Conservation (phyloP, 129 eudicot genomes). For the Pseudognaphalium luteoalbum region DNA sequence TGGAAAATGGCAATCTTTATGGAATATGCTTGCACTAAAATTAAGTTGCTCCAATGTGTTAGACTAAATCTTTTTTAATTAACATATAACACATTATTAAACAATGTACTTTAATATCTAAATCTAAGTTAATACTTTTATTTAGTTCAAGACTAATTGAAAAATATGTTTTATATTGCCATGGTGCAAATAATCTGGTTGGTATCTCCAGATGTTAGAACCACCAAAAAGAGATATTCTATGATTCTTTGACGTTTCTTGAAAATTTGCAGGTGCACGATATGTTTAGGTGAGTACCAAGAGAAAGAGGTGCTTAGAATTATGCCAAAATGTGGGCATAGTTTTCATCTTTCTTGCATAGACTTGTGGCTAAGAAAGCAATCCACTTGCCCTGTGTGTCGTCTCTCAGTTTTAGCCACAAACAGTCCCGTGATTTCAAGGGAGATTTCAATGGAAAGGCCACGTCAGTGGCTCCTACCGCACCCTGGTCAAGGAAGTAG, state of each 20-base stretch:
- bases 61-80: no score
- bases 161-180: not conserved
- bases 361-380: conserved; percentile 88
- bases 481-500: conserved; percentile 42
- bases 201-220: not conserved
- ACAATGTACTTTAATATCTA: no score
- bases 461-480: conserved; percentile 62
- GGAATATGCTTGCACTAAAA: no score
- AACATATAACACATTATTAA: no score
- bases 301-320: conserved; percentile 90
- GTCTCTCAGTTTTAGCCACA: conserved; percentile 47
- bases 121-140: no score
- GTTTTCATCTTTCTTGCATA: conserved; percentile 87
- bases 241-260: not conserved
- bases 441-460: conserved; percentile 47
- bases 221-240: not conserved
- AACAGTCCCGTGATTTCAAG: conserved; percentile 46
- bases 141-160: not conserved
- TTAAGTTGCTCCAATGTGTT: no score
- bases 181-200: not conserved
- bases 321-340: conserved; percentile 96
- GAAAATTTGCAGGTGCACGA: conserved; percentile 60
- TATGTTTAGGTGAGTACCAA: conserved; percentile 88
- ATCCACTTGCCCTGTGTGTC: conserved; percentile 95
- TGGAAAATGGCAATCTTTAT: no score